Evolutionary conservation across 2,329 filamentous ascomycete genomes (phyloP).

Genomic region (Blastomyces parvus): DNA sequence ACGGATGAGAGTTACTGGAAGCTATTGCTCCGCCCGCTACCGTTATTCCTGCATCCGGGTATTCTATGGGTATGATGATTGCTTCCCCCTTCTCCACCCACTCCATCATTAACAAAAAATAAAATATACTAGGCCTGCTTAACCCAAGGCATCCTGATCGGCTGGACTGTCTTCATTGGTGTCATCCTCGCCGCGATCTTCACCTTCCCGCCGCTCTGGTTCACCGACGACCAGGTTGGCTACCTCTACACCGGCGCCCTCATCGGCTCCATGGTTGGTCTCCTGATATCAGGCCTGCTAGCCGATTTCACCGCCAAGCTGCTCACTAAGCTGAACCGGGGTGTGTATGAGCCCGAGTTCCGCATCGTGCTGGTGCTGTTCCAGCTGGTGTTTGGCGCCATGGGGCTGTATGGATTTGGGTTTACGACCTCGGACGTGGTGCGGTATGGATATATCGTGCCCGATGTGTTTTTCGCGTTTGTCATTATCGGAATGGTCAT

Average conservation of each 20-base stretch:
- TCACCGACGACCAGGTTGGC: slow-evolving; percentile 71
- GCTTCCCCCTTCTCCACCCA: neutral
- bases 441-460: slow-evolving; percentile 61
- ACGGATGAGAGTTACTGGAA: slow-evolving; percentile 63
- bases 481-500: slow-evolving; percentile 87
- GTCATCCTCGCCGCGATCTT: slow-evolving; percentile 76
- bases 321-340: slow-evolving; percentile 65
- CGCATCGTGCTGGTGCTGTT: slow-evolving; percentile 73
- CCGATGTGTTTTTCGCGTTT: slow-evolving; percentile 72
- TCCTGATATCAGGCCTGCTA: slow-evolving; percentile 62
- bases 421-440: slow-evolving; percentile 54
- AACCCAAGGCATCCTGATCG: slow-evolving; percentile 82
- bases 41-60: slow-evolving; percentile 72
- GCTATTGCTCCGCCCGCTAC: slow-evolving; percentile 62
- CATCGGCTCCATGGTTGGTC: slow-evolving; percentile 69
- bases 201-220: slow-evolving; percentile 70
- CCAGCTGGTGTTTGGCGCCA: slow-evolving; percentile 65
- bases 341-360: slow-evolving; percentile 87
- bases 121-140: slow-evolving; percentile 44
- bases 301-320: slow-evolving; percentile 62
- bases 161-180: slow-evolving; percentile 90
- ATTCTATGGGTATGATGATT: slow-evolving; percentile 60
- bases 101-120: slow-evolving; percentile 8
- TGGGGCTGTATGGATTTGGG: slow-evolving; percentile 77
- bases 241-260: slow-evolving; percentile 82